These are phyloP conservation scores for Brassica incana DNA, from an alignment of 345 rosid species.

Conservation along the genomic window DNA sequence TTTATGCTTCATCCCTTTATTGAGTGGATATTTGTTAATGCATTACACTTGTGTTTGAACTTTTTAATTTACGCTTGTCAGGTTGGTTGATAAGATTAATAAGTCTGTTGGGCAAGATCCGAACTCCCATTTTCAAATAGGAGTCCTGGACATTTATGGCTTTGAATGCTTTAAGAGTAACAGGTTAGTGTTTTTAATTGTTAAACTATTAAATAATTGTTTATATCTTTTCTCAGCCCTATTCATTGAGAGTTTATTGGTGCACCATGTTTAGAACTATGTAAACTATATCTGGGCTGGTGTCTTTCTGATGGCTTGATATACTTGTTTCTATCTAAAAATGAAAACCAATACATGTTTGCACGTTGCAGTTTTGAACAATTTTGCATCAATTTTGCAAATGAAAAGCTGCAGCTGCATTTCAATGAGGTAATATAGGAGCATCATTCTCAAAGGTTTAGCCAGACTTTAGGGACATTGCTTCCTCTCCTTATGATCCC, in stretches of 20 bases:
- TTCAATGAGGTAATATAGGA: not conserved
- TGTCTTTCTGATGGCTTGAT: not conserved
- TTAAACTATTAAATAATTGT: not conserved
- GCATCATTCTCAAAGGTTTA: not conserved
- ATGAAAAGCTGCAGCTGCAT: not conserved
- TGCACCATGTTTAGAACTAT: not conserved
- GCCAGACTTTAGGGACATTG: not conserved
- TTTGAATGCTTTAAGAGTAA: not conserved
- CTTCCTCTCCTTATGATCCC: not conserved
- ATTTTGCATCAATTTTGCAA: not conserved
- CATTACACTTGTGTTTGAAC: not conserved
- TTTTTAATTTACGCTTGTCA: not conserved
- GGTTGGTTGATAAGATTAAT: not conserved
- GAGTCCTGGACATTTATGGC: not conserved
- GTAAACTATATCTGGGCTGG: not conserved
- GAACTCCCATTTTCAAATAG: not conserved
- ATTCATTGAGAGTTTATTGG: not conserved
- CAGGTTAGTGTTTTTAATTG: not conserved
- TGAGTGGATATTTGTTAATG: not conserved
- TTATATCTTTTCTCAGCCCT: not conserved
- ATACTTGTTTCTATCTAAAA: not conserved
- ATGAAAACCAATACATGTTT: not conserved
- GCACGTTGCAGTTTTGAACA: not conserved
- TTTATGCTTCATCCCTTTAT: not conserved
- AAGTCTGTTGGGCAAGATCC: not conserved